A percentile compares a stretch with the other conserved stretches of the same genome.
phyloP scores from a whole-genome alignment of 192 early-diverging fungal genomes.

The Backusella sp. region DNA sequence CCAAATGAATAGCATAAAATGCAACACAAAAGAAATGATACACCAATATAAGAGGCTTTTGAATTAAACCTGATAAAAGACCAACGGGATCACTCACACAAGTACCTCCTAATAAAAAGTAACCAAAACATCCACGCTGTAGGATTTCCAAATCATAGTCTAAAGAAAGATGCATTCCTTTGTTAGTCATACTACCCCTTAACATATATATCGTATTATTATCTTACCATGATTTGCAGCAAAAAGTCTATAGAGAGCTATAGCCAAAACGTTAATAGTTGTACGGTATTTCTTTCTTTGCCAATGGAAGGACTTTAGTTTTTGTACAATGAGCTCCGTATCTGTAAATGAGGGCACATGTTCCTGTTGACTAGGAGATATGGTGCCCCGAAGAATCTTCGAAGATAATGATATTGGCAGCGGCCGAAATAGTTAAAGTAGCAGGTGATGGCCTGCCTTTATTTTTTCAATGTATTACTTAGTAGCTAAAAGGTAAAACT shows the following conservation, averaged over 20 bases:
- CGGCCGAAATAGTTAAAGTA: no score
- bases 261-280: slow-evolving; percentile 89
- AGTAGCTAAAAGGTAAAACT: no score
- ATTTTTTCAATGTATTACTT: no score
- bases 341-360: slow-evolving; percentile 50
- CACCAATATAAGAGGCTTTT: slow-evolving; percentile 72
- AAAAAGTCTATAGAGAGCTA: slow-evolving; percentile 91
- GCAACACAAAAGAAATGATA: slow-evolving; percentile 96
- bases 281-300: slow-evolving; percentile 65
- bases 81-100: slow-evolving; percentile 83
- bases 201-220: neutral
- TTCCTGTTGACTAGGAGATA: slow-evolving; percentile 13
- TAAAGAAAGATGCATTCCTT: slow-evolving; percentile 27
- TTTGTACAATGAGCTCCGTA: slow-evolving; percentile 41
- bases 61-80: slow-evolving; percentile 79
- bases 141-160: slow-evolving; percentile 72
- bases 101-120: slow-evolving; percentile 80
- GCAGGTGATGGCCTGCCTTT: no score
- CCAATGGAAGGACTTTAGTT: slow-evolving; percentile 76
- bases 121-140: slow-evolving; percentile 85
- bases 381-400: no score
- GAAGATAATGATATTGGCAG: no score
- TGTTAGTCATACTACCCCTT: neutral
- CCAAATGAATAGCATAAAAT: slow-evolving; percentile 56
- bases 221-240: slow-evolving; percentile 69